Percentiles rank a stretch among this genome's conserved stretches.
phyloP scores from a whole-genome alignment of 768 basidiomycete species.

The Kwoniella pini region DNA sequence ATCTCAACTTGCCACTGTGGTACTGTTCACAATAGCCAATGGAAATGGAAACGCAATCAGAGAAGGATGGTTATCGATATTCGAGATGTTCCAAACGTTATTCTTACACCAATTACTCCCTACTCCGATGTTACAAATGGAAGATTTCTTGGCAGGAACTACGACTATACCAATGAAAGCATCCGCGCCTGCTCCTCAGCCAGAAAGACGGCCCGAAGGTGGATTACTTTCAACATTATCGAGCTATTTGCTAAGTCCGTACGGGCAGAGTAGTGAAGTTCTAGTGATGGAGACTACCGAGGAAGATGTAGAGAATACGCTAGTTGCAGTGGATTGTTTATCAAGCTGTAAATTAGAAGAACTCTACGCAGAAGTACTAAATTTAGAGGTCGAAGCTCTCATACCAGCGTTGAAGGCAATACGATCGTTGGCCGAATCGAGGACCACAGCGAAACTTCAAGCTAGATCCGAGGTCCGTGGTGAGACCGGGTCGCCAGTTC shows the following conservation, averaged over 20 bases:
- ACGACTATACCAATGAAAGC: constrained; percentile 88
- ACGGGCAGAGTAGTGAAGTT: constrained; percentile 71
- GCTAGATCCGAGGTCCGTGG: constrained; percentile 21
- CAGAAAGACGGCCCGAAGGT: constrained; percentile 66
- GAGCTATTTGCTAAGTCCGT: constrained; percentile 95
- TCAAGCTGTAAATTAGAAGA: constrained; percentile 91
- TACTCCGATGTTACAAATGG: constrained; percentile 89
- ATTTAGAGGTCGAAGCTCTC: constrained; percentile 75
- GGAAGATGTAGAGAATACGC: constrained; percentile 83
- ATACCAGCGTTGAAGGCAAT: constrained; percentile 81
- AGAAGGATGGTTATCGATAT: constrained; percentile 95
- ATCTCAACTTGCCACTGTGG: constrained; percentile 92
- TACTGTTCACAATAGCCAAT: constrained; percentile 95
- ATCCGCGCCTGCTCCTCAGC: constrained; percentile 63
- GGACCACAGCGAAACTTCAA: constrained; percentile 67
- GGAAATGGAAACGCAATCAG: constrained; percentile 90
- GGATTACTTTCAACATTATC: constrained; percentile 91
- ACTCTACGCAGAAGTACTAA: constrained; percentile 89
- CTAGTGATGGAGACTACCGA: constrained; percentile 85
- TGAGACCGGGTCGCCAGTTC: constrained; percentile 35
- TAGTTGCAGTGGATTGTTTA: constrained; percentile 94
- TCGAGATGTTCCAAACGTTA: constrained; percentile 96
- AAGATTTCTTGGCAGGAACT: constrained; percentile 94
- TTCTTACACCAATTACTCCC: constrained; percentile 93
- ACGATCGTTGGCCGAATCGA: constrained; percentile 83